phyloP scores from a whole-genome alignment of 768 basidiomycete genomes.

The Pulveroboletus frians region DNA sequence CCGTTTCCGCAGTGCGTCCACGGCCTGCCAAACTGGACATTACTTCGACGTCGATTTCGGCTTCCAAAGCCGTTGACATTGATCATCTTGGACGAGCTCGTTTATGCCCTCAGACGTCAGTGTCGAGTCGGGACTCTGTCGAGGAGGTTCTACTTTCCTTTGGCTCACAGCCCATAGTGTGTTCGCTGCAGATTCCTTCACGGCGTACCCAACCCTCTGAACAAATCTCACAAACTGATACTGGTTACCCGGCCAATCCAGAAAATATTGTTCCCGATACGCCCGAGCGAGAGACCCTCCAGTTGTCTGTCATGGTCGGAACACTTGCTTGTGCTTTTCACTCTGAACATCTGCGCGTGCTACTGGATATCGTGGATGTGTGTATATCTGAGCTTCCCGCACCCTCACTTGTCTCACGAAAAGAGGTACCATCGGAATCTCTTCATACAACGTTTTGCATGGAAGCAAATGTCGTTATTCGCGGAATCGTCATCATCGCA shows the following conservation, averaged over 20 bases:
- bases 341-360: constrained; percentile 50
- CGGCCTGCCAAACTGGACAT: neutral
- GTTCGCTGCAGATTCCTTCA: constrained; percentile 50
- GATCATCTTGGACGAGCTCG: constrained; percentile 1
- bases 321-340: constrained; percentile 51
- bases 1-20: constrained; percentile 39
- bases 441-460: constrained; percentile 28
- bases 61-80: neutral
- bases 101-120: constrained; percentile 4
- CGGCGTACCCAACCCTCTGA: constrained; percentile 12
- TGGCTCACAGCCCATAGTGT: constrained; percentile 53
- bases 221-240: neutral
- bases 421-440: constrained; percentile 11
- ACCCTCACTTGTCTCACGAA: constrained; percentile 9
- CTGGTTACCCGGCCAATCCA: constrained; percentile 3
- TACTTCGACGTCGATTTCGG: neutral
- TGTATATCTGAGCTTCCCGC: constrained; percentile 25
- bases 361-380: constrained; percentile 40
- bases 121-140: constrained; percentile 7
- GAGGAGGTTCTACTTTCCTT: constrained; percentile 57
- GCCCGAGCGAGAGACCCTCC: constrained; percentile 29
- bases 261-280: constrained; percentile 6
- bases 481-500: constrained; percentile 46
- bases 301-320: constrained; percentile 43
- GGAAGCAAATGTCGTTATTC: constrained; percentile 32